Evolutionary conservation across 305 asterid species (phyloP), one percentile per base, ranked within the genome.

Genomic region (Striga hermonthica): DNA sequence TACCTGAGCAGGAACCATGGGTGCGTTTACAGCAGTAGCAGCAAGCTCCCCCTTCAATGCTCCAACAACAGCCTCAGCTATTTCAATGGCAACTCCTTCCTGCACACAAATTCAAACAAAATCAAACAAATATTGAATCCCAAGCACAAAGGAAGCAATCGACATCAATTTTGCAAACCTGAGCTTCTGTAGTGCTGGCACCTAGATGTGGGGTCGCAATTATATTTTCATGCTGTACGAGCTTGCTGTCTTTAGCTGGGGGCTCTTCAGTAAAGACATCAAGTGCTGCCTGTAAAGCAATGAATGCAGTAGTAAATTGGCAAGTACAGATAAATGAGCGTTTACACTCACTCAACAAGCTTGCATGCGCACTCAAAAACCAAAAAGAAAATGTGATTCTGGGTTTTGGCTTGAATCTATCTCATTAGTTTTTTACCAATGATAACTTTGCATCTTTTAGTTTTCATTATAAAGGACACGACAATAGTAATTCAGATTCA

Each of bases 71-170:
- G 98, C 98, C 80, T 93, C 98, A 49, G 98, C 98, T 50, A 90
- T 85, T 82, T 93, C 98, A 77, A 93, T 83, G 66, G 98, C 98
- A 50, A 93, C 98, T 40, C 96, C 98, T 88, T 93, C 97, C 98
- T 89, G 83, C 9, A 67, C 57, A 64, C 16, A 67, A 31, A 69
- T 72, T 52, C 64, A 56, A 52, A 73, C 56, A 61, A 28, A 40
- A 68, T 65, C 38, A 37, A 34, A 38, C 34, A 64, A 59, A 45
- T 13, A 64, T 22, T 22, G 31, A 41, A 76, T 69, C 72, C 80
- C 62, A 62, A 78, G 83, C 72, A 78, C 75, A 80, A 83, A 79
- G 54, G 39, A 65, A 59, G 72, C 69, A 71, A 73, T 72, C 76
- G 22, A 60, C 59, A 9, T 37, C 75, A 78, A 65, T 57, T 49